Conservation (phyloP, 768 basidiomycete genomes). For the Lactifluus subvellereus region DNA sequence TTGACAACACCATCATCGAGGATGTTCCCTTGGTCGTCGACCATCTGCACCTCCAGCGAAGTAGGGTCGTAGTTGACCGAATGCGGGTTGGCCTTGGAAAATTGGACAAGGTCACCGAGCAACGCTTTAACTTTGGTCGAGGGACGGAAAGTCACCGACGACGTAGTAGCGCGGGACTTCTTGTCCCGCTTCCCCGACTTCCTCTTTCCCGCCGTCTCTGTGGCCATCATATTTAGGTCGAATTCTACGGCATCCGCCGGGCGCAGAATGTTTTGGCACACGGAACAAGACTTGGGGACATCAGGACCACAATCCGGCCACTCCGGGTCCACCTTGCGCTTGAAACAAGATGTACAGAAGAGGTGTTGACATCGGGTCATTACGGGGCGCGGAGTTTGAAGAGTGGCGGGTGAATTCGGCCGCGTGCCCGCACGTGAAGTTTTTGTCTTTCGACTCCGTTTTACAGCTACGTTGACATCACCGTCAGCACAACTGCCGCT, state of each 20-base stretch:
- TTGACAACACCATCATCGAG: constrained; percentile 71
- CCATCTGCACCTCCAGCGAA: constrained; percentile 66
- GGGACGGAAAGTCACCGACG: constrained; percentile 52
- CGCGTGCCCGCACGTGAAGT: constrained; percentile 68
- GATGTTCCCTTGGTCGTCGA: constrained; percentile 66
- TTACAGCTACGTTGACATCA: constrained; percentile 45
- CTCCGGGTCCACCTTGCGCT: constrained; percentile 64
- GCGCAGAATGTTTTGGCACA: constrained; percentile 65
- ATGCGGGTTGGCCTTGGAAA: constrained; percentile 79
- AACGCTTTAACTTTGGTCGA: constrained; percentile 90
- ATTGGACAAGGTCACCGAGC: constrained; percentile 70
- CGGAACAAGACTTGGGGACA: constrained; percentile 59
- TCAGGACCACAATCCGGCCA: constrained; percentile 71
- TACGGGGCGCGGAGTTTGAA: constrained; percentile 49
- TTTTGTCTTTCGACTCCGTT: constrained; percentile 50
- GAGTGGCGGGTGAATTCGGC: constrained; percentile 54
- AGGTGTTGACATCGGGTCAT: constrained; percentile 93
- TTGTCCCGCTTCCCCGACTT: constrained; percentile 63
- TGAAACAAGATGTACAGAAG: constrained; percentile 85
- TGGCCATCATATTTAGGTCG: constrained; percentile 49
- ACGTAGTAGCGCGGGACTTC: constrained; percentile 45
- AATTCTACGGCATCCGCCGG: constrained; percentile 81
- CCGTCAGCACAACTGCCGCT: constrained; percentile 39
- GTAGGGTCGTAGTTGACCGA: constrained; percentile 82
- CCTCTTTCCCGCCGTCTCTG: constrained; percentile 46